Conservation (phyloP, 305 asterid species). For the Fraxinus sp. region DNA sequence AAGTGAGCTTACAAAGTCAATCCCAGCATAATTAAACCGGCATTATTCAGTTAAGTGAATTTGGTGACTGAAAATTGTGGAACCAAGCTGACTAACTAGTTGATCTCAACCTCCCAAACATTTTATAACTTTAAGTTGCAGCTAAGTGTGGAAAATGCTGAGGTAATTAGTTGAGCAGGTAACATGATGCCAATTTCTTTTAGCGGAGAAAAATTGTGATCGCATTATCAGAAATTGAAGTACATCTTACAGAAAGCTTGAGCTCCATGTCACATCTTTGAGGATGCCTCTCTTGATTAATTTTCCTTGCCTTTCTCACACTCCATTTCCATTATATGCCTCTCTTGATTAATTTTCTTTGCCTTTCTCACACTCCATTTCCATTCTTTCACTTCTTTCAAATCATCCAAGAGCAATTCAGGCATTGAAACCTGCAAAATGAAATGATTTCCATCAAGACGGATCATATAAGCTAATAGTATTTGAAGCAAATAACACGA, state of each 20-base stretch:
- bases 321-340: too few species aligned
- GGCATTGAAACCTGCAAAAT: conserved; percentile 67
- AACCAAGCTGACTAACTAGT: conserved; percentile 5
- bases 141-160: neutral
- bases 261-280: conserved; percentile 85
- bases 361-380: conserved; percentile 72
- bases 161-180: neutral
- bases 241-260: conserved; percentile 72
- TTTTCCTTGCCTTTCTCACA: conserved; percentile 67
- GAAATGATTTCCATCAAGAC: conserved; percentile 22
- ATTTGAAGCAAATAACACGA: conserved; percentile 9
- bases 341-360: conserved; percentile 78
- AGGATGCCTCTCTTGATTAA: conserved; percentile 82
- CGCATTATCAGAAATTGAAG: conserved; percentile 13
- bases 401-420: conserved; percentile 57
- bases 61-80: neutral
- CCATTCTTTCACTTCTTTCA: conserved; percentile 62
- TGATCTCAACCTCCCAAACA: conserved; percentile 12
- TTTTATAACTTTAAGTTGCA: conserved; percentile 11
- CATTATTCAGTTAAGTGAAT: neutral
- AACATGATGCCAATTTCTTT: conserved; percentile 8
- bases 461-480: conserved; percentile 18
- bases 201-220: neutral
- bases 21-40: neutral
- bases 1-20: neutral